Conservation (phyloP, 2,329 filamentous ascomycete genomes). For the Pseudocercospora macadamiae region DNA sequence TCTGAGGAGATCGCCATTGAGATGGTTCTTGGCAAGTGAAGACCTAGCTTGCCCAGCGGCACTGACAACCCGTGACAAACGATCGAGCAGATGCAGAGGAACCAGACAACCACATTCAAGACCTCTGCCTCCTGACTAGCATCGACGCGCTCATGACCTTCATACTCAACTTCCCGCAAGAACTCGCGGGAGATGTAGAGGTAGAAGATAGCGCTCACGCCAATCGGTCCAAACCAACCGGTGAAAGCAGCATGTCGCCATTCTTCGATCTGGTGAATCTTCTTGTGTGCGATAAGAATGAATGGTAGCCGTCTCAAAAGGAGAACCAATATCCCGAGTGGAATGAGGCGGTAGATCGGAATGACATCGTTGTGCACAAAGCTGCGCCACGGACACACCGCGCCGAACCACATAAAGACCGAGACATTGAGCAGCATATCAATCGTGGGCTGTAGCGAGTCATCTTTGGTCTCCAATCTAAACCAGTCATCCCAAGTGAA, state of each 20-base stretch:
- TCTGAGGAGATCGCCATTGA: constrained; percentile 56
- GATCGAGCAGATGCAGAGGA: constrained; percentile 79
- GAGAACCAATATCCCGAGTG: constrained; percentile 74
- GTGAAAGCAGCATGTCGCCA: constrained; percentile 78
- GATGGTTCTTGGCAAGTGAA: constrained; percentile 66
- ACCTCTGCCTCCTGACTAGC: constrained; percentile 67
- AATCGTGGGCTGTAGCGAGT: constrained; percentile 90
- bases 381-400: constrained; percentile 76
- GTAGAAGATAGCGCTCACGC: constrained; percentile 89
- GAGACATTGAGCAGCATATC: constrained; percentile 91
- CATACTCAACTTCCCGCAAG: constrained; percentile 59
- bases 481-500: constrained; percentile 98
- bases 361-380: constrained; percentile 72
- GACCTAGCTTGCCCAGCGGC: constrained; percentile 68
- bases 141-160: constrained; percentile 66
- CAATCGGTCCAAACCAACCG: constrained; percentile 91
- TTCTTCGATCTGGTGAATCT: constrained; percentile 77
- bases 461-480: constrained; percentile 82
- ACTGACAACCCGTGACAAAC: constrained; percentile 84
- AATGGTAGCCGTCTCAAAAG: constrained; percentile 77
- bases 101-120: constrained; percentile 79
- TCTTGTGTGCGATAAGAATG: constrained; percentile 71
- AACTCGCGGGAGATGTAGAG: constrained; percentile 81
- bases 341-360: constrained; percentile 71
- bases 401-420: constrained; percentile 87